Base-by-base conservation (phyloP, 768 basidiomycete genomes). In the Suillus luteus region DNA sequence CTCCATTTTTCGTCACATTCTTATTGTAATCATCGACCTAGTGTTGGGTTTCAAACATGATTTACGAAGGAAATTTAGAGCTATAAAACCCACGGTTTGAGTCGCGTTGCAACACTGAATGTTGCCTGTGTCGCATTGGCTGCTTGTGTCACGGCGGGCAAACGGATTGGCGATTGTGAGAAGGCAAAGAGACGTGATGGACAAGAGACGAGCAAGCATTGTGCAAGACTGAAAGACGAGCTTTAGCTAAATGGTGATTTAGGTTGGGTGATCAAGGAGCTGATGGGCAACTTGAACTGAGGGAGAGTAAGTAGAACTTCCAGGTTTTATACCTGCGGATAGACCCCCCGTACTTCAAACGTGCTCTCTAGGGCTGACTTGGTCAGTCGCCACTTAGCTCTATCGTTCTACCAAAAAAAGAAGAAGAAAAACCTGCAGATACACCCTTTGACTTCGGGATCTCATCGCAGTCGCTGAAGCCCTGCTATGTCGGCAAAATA, bases 161-260 rank as follows among this genome's bases (percentile, higher is more conserved):
- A 57, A 69, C 15, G 66, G 67, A 12, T 66, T 73, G 65, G 68
- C 46, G 22, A 61, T 59, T 57, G 67, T 22, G 55, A 71, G 67
- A 37, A 73, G 0, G 48, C n/a, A 52, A 43, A 74, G 8, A 35
- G 68, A 40, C 48, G 73, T 33, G n/a, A 73, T 41, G 43, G 62
- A 65, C 66, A 68, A 68, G 57, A 65, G 17, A 51, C 40, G 71
- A 64, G 62, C 4, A 61, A 71, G 69, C 73, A 73, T 73, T 64
- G 46, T 54, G 35, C 12, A 37, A 35, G n/a, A 37, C 33, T 22
- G 33, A 55, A 37, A n/a, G 12, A 8, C 10, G 12, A 22, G 2
- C 33, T 55, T 55, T 31, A 27, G 14, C 15, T 31, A 22, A 19
- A 9, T 10, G 19, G 17, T 33, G 19, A 14, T 5, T 54, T 35